Evolutionary conservation across 345 rosid species (phyloP).

Genomic region (Geranium brycei): DNA sequence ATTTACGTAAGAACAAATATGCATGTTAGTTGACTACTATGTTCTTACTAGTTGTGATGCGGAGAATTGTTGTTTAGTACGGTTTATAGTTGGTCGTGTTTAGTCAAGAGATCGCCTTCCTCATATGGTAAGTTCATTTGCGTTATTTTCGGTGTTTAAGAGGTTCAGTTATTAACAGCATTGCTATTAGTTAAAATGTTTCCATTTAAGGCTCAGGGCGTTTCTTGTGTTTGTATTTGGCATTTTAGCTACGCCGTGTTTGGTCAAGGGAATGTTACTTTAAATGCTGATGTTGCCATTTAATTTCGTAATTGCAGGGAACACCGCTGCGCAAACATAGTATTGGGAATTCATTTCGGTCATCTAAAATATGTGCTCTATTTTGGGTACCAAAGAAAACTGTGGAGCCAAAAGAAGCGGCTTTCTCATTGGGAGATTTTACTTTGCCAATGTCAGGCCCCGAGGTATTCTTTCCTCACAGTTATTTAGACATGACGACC

Average conservation of each 20-base stretch:
- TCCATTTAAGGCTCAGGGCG: background rate
- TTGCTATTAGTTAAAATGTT: background rate
- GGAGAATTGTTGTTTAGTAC: too few relatives aligned
- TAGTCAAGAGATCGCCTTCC: background rate
- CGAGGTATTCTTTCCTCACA: slow-evolving; percentile 38
- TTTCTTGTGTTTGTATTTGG: background rate
- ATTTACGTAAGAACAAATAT: background rate
- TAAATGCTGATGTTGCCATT: background rate
- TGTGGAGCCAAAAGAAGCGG: slow-evolving; percentile 29
- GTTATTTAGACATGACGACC: slow-evolving; percentile 2
- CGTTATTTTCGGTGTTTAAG: background rate
- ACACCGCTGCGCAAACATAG: slow-evolving; percentile 17
- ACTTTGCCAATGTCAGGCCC: slow-evolving; percentile 33
- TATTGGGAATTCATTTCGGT: slow-evolving; percentile 13
- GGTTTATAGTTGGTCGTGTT: background rate
- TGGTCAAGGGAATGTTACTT: too few relatives aligned
- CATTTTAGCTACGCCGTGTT: too few relatives aligned
- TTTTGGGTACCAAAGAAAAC: slow-evolving; percentile 70
- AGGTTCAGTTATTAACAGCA: background rate
- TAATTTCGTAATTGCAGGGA: slow-evolving; percentile 26
- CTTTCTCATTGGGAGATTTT: slow-evolving; percentile 36
- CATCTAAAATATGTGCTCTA: slow-evolving; percentile 34
- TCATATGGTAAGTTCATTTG: background rate
- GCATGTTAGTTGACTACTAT: background rate
- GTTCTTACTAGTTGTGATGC: background rate